Evolutionary conservation across 768 basidiomycete genomes (phyloP), one percentile per base, ranked within the genome.

Genomic region (Suillus ampliporus): DNA sequence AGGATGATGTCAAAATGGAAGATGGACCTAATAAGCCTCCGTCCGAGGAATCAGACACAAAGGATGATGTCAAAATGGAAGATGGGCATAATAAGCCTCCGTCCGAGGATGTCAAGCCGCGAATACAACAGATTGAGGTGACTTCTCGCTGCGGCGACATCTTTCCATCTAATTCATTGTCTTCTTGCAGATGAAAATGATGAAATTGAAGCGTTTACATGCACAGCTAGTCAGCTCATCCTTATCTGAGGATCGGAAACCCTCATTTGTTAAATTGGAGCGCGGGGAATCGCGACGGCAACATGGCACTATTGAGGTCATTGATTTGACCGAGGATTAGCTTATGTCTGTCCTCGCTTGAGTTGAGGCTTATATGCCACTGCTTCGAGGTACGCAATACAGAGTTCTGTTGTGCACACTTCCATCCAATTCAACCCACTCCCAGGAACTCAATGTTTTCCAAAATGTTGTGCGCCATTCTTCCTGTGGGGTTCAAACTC

Each of bases 161-260:
- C 28, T 28, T 56, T 51, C 8, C n/a, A 11, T 60, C 23, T 19
- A 0, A 11, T 35, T 38, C n/a, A 54, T 38, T 57, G 5, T 14
- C 14, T 23, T 47, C 37, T 43, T n/a, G 13, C 37, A 65, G 68
- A 61, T 64, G 37, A n/a, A n/a, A n/a, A n/a, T n/a, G n/a, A n/a
- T n/a, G n/a, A n/a, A n/a, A n/a, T n/a, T n/a, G 63, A 69, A 70
- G 46, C 71, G 64, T 31, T 64, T 68, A 28, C 67, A 68, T 9
- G 48, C 34, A 13, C 17, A 66, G 54, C 43, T 61, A 14, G 17
- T n/a, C n/a, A n/a, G n/a, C n/a, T n/a, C n/a, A n/a, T n/a, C 15
- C 38, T 14, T 44, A 7, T 43, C 56, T 11, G 58, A 68, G 35
- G 68, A 65, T 17, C 57, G 19, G 10, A 70, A 70, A n/a, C 52